phyloP scores from a whole-genome alignment of 306 rosid species.

The Aeschynomene evenia region DNA sequence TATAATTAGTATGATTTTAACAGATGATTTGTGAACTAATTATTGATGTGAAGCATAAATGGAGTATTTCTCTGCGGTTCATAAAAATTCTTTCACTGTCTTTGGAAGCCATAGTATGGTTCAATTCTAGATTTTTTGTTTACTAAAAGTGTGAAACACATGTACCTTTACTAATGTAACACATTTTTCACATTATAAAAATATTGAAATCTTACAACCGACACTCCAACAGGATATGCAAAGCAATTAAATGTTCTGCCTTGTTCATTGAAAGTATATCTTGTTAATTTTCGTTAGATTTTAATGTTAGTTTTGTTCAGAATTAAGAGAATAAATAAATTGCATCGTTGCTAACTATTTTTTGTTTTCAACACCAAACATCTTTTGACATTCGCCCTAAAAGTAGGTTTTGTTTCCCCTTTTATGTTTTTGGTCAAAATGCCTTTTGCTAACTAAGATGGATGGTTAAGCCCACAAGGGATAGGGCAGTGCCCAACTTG shows the following conservation, averaged over 20 bases:
- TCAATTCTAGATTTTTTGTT: background rate
- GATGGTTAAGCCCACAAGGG: background rate
- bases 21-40: no score
- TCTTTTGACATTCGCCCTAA: background rate
- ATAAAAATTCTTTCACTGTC: no score
- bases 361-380: background rate
- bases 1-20: no score
- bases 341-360: no score
- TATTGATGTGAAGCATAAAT: no score
- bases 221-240: background rate
- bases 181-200: background rate
- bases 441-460: no score
- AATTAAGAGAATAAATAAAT: no score
- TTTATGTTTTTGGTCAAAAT: background rate
- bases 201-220: background rate
- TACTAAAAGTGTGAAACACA: background rate
- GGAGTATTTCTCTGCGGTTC: no score
- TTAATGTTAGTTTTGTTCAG: no score
- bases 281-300: background rate
- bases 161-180: background rate
- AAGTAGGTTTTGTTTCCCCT: background rate
- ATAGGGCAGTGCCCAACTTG: background rate
- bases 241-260: background rate
- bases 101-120: no score
- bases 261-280: background rate